Evolutionary conservation across 768 basidiomycete genomes (phyloP), one percentile per base, ranked within the genome.

Genomic region (Hygrophorus pudorinus): DNA sequence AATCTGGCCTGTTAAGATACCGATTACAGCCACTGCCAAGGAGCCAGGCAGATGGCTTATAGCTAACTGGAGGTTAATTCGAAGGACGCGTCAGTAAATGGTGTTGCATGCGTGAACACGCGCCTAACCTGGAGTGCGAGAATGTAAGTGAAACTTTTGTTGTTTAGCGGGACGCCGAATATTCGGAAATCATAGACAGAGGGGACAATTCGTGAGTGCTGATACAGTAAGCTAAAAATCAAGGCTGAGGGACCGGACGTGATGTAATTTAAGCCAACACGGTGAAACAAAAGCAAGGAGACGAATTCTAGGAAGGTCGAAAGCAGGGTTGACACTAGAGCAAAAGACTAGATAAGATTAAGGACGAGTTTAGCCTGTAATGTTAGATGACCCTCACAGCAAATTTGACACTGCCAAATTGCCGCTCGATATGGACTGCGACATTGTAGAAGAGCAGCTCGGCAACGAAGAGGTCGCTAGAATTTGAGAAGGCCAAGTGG

Each of bases 331-430:
- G 85, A 79, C 20, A 89, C 72, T 21, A 84, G 60, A n/a, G 74
- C 63, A 57, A 86, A 92, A 2, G 89, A 90, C 89, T 92, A 53
- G 16, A 35, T 32, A 17, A 35, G 42, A 28, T 41, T 38, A n/a
- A 30, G 51, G 47, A 46, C 27, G 42, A 41, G 16, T 35, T 12
- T 35, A 24, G n/a, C 24, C 2, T 28, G 11, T 20, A 41, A 35
- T n/a, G 17, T 20, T 31, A 41, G 24, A 5, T 28, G n/a, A 37
- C 27, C 51, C 79, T 61, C 51, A 91, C 89, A 24, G 87, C 88
- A 63, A 76, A 96, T 61, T 96, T 96, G 46, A 84, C 62, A 44
- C 81, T 81, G 9, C 93, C 92, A 56, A 90, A 96, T 33, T 79
- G 77, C 42, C 93, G 75, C 56, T 97, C 93, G 24, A 94, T 70